These are phyloP conservation scores for Monilinia polystroma DNA, from an alignment of 2,329 filamentous ascomycete species.

Conservation along the genomic window DNA sequence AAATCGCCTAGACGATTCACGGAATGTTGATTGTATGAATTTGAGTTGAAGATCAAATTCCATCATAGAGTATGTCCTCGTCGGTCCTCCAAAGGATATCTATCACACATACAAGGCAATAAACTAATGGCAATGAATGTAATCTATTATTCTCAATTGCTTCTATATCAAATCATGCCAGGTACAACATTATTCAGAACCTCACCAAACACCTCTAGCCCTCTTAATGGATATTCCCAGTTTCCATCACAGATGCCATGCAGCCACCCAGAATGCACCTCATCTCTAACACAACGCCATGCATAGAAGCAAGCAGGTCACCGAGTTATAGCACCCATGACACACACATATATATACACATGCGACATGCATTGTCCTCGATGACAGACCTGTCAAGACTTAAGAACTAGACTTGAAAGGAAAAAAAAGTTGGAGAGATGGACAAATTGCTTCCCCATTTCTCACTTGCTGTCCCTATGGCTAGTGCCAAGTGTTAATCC, in stretches of 20 bases:
- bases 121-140: not conserved
- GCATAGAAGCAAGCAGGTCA: slow-evolving; percentile 25
- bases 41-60: not conserved
- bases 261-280: slow-evolving; percentile 24
- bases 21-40: not conserved
- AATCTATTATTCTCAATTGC: slow-evolving; percentile 1
- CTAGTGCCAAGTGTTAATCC: slow-evolving; percentile 12
- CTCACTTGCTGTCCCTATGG: slow-evolving; percentile 13
- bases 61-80: not conserved
- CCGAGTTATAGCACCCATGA: slow-evolving; percentile 26
- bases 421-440: not conserved
- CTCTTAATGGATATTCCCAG: not conserved
- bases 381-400: slow-evolving; percentile 20
- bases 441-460: slow-evolving; percentile 6
- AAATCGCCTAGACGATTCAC: not conserved
- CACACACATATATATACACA: slow-evolving; percentile 25
- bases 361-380: slow-evolving; percentile 23
- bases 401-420: slow-evolving; percentile 5
- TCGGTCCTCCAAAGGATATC: not conserved
- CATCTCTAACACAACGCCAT: slow-evolving; percentile 24
- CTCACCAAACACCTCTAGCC: slow-evolving; percentile 4
- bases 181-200: slow-evolving; percentile 5
- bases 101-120: not conserved
- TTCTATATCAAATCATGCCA: slow-evolving; percentile 15
- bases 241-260: slow-evolving; percentile 27